Evolutionary conservation across 768 basidiomycete species (phyloP).

Genomic region (Lyophyllum atratum): DNA sequence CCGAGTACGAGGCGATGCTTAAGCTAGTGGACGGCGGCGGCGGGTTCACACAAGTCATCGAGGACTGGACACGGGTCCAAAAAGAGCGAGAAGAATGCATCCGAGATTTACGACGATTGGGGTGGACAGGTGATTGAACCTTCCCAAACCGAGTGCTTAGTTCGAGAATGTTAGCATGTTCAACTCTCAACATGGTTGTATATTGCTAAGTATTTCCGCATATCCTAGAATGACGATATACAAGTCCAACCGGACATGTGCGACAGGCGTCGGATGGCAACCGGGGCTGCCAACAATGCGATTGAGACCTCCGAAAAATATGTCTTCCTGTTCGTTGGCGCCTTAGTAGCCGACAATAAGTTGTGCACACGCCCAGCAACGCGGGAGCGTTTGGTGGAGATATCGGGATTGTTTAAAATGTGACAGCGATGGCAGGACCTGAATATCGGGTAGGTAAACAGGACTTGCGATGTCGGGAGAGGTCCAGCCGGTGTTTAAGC

Average conservation of each 20-base stretch:
- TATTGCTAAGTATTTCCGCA: background rate
- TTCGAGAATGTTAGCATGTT: background rate
- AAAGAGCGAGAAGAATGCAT: conserved; percentile 51
- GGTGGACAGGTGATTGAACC: conserved; percentile 48
- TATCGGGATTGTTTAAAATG: background rate
- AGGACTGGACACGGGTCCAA: conserved; percentile 49
- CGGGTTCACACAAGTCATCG: conserved; percentile 45
- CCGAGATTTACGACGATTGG: conserved; percentile 48
- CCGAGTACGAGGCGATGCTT: conserved; percentile 43
- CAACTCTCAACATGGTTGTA: background rate
- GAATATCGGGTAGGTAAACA: background rate
- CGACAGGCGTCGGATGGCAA: conserved; percentile 9
- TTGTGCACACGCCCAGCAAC: background rate
- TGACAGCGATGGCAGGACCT: too few species aligned
- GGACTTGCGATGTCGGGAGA: background rate
- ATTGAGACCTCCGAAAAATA: background rate
- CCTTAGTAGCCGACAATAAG: too few species aligned
- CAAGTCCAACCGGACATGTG: background rate
- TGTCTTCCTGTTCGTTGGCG: background rate
- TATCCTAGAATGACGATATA: background rate
- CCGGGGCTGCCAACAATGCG: background rate
- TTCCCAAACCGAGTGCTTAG: too few species aligned
- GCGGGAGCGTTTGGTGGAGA: background rate
- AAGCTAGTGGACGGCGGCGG: conserved; percentile 40
- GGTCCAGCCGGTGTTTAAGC: background rate